Evolutionary conservation across 371 early-diverging fungal genomes (phyloP), one percentile per base, ranked within the genome.

Genomic region (Haplosporangium sp.): DNA sequence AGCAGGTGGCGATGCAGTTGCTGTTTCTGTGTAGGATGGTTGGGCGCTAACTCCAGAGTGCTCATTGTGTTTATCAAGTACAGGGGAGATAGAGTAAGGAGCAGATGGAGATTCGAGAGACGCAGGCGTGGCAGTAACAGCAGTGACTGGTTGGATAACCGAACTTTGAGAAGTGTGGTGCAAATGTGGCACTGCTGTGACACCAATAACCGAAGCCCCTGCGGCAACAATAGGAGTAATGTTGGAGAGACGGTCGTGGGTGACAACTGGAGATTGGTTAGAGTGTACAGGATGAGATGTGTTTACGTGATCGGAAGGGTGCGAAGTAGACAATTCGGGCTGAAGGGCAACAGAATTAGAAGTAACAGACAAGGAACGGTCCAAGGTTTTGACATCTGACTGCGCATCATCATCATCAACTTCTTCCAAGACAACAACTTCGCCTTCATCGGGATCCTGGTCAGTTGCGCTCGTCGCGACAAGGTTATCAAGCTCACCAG

Each of bases 401-500:
- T 71, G 58, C 19, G 63, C 65, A 42, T 71, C 68, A 53, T 71
- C 69, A 42, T 60, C 72, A 7, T 72, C 65, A 11, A 63, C 65
- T 17, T 53, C 74, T 7, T 73, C 79, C 6, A 73, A 70, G 9
- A 67, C 74, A 11, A 39, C 64, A 8, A 73, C 65, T 13, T 69
- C 69, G 57, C 45, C 58, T 2, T 56, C 74, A 4, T 75, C 76
- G 15, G 53, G 63, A 35, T 76, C 75, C 42, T 53, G 70, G 52
- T 72, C 77, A 1, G 69, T 72, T 5, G 69, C 59, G 35, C 77
- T 77, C 8, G 59, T 61, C 6, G 72, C 52, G 34, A 77, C 65
- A 11, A 77, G 69, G 48, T 68, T 76, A 37, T 76, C 76, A 9
- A 76, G 71, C 50, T 77, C 77, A 11, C 77, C 77, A 7, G 72